These are phyloP conservation scores for Sugiyamaella paludigena DNA, from an alignment of 1,139 yeast genomes.

Conservation along the genomic window DNA sequence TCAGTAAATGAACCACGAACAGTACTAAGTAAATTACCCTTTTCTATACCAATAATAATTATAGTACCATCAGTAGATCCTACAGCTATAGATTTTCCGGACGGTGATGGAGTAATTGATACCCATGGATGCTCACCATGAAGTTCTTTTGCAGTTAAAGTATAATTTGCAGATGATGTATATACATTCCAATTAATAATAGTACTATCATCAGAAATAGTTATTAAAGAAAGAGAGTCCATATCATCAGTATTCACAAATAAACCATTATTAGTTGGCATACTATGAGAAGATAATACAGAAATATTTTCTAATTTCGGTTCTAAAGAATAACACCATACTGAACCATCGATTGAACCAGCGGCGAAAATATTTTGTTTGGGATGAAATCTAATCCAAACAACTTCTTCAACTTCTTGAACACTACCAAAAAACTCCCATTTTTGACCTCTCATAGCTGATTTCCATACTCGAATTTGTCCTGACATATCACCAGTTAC, in stretches of 20 bases:
- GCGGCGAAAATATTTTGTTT: constrained; percentile 71
- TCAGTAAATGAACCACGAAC: constrained; percentile 59
- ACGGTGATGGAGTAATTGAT: constrained; percentile 55
- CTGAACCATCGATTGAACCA: constrained; percentile 90
- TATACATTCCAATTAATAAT: constrained; percentile 89
- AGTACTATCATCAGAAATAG: constrained; percentile 85
- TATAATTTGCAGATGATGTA: constrained; percentile 58
- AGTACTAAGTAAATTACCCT: constrained; percentile 67
- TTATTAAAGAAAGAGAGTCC: constrained; percentile 62
- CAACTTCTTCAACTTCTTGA: constrained; percentile 82
- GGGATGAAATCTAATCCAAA: constrained; percentile 82
- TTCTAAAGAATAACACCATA: constrained; percentile 85
- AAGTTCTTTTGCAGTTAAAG: constrained; percentile 60
- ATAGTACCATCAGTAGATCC: constrained; percentile 89
- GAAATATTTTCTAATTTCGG: constrained; percentile 59
- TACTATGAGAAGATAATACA: constrained; percentile 77
- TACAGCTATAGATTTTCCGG: constrained; percentile 49
- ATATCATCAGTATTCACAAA: constrained; percentile 63
- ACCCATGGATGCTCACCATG: constrained; percentile 88
- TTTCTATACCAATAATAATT: constrained; percentile 68
- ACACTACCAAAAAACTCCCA: constrained; percentile 73
- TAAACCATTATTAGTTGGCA: constrained; percentile 71
- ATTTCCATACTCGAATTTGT: constrained; percentile 67
- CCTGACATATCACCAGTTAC: constrained; percentile 97
- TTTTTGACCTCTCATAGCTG: constrained; percentile 71